Evolutionary conservation across 192 early-diverging fungal genomes (phyloP), one percentile per base, ranked within the genome.

Genomic region (Spizellomyces sp.): DNA sequence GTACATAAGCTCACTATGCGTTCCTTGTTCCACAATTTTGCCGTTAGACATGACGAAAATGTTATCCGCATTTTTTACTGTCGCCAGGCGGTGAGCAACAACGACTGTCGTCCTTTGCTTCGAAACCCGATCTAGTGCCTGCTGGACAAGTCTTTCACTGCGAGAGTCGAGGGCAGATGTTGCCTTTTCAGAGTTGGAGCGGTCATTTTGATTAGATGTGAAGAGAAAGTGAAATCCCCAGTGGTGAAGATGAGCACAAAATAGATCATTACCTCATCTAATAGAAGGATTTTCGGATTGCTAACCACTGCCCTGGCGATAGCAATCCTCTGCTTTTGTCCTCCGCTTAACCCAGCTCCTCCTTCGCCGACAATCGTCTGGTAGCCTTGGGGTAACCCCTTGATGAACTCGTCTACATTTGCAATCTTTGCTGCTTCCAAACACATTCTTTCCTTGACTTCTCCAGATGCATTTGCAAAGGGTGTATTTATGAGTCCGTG

Each of bases 311-410:
- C 93, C 52, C 94, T 86, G 0, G 94, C 95, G 84, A 98, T 96
- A 55, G 94, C 93, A 77, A 98, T 94, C 67, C 96, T 86, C 82
- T 96, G 94, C 75, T 95, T 95, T 77, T 96, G 94, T 27, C 94
- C 94, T 59, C 94, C 94, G 64, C 89, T 91, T 12, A 96, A 67
- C 63, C 89, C 86, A n/a, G 71, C 78, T 44, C 71, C 67, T 87
- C 93, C 91, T 71, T 95, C 96, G 41, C 95, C 91, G 19, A 81
- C 75, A 21, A 61, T 8, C 7, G 94, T 96, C 54, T 93, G 83
- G 67, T 93, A 94, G 67, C 89, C 85, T 15, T 91, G 86, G 6
- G 90, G 83, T 48, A 94, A 80, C 41, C 78, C 74, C 77, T 86
- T 81, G 50, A 95, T 89, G 55, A 88, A 90, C 61, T 17, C 46